Percentiles rank a stretch among this genome's conserved stretches.
Evolutionary conservation across 257 asterid genomes (phyloP).

Genomic region (Solanum stenotomum): DNA sequence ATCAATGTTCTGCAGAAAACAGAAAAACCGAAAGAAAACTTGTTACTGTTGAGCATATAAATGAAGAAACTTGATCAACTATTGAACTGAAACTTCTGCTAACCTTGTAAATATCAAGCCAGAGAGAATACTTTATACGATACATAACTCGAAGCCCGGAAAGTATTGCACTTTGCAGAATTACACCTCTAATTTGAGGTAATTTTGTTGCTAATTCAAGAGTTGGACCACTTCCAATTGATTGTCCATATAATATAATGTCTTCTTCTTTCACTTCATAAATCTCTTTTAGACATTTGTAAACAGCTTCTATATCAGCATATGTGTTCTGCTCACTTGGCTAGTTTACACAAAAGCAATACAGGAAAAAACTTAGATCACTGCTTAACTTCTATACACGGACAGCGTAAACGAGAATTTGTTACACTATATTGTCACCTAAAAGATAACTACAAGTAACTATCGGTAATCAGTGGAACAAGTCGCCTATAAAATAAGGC

Average conservation of each 20-base stretch:
- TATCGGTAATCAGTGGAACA: background rate
- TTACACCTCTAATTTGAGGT: slow-evolving; percentile 1
- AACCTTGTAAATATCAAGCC: slow-evolving; percentile 11
- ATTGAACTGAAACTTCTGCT: background rate
- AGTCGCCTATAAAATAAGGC: background rate
- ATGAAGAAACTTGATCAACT: background rate
- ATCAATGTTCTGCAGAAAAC: slow-evolving; percentile 4
- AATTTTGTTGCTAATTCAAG: slow-evolving; percentile 5
- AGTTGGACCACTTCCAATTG: slow-evolving; percentile 14
- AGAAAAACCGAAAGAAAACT: background rate
- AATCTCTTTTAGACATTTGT: slow-evolving; percentile 1
- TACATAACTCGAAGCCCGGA: slow-evolving; percentile 12
- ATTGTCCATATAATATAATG: slow-evolving; percentile 7
- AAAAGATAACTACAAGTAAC: background rate
- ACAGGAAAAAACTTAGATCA: background rate
- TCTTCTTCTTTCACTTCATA: slow-evolving; percentile 10
- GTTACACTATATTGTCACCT: background rate
- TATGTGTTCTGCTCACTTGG: slow-evolving; percentile 13
- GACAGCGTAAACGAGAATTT: background rate
- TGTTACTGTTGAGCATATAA: background rate
- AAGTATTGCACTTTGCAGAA: slow-evolving; percentile 10
- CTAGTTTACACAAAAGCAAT: background rate
- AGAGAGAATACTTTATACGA: background rate
- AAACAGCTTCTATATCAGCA: slow-evolving; percentile 11
- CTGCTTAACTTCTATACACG: background rate